These are phyloP conservation scores for Mucor racemosus DNA, from an alignment of 371 early-diverging fungal genomes.

Conservation along the genomic window DNA sequence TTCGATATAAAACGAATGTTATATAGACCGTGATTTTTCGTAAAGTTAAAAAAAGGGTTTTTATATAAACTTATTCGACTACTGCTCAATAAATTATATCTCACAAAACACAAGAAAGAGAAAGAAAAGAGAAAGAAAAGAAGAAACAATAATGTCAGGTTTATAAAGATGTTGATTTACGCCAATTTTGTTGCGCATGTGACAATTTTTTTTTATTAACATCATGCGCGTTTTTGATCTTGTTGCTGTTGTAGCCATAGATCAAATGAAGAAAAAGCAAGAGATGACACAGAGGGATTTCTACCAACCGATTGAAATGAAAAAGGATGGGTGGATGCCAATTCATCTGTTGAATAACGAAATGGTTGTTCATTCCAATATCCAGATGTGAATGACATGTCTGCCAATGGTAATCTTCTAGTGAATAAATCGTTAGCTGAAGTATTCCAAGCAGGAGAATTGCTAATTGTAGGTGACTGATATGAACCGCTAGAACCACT, in stretches of 20 bases:
- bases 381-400: neutral
- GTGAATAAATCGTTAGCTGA: neutral
- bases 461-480: neutral
- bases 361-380: neutral
- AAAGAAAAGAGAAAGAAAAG: neutral
- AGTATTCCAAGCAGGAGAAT: neutral
- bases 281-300: neutral
- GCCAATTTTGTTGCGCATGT: neutral
- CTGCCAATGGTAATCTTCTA: constrained; percentile 6
- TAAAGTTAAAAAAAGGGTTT: no score
- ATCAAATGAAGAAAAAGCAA: constrained; percentile 12
- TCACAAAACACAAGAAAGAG: neutral
- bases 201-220: neutral
- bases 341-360: neutral
- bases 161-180: neutral
- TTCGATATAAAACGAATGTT: neutral
- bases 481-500: neutral
- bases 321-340: neutral
- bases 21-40: no score
- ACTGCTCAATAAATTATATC: no score
- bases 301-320: neutral
- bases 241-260: constrained; percentile 25
- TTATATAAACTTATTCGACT: no score
- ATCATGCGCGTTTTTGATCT: constrained; percentile 6
- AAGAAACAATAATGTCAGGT: neutral